Evolutionary conservation across 805 yeast genomes (phyloP), one percentile per base, ranked within the genome.

Genomic region (Cyberlindnera euphorbiiphila): DNA sequence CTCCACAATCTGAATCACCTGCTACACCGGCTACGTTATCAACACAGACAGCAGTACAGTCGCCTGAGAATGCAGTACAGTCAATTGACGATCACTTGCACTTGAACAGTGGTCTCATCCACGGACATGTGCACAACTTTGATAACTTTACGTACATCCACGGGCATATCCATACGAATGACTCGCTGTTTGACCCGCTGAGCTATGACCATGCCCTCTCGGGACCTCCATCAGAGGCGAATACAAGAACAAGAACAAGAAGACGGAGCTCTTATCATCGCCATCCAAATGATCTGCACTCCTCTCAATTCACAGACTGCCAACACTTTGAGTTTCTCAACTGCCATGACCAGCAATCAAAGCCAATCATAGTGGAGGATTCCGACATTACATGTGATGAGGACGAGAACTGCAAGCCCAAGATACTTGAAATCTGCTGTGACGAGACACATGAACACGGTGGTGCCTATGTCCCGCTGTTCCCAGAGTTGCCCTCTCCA

Each of bases 121-220:
- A 78, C 57, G 85, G 85, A 4, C 85, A 78, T 49, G 75, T 78
- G 15, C 84, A 78, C 57, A 75, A 73, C 49, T 79, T 74, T 52
- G 66, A 69, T 40, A 76, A 74, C 49, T 71, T 77, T 50, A 75
- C 81, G 6, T 78, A 76, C 47, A 76, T 78, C 24, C 84, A 78
- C 51, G 85, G 85, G n/a, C 85, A 78, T 51, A 72, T 78, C 21
- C 85, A 78, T 50, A 74, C 58, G 11, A 51, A 50, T 37, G 54
- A 54, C 18, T 15, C 45, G 12, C 29, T 36, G 21, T 24, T 34
- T 11, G 20, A 28, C 10, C 12, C 38, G 22, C 7, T 28, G 12
- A 17, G 15, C 9, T 17, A 29, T 17, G 24, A 21, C 14, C 4
- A 6, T 15, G 11, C 8, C 32, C 32, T 4, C 10, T 29, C 9